Evolutionary conservation across 495 filamentous ascomycete genomes (phyloP).

Genomic region (Penicillium longicatenatum): DNA sequence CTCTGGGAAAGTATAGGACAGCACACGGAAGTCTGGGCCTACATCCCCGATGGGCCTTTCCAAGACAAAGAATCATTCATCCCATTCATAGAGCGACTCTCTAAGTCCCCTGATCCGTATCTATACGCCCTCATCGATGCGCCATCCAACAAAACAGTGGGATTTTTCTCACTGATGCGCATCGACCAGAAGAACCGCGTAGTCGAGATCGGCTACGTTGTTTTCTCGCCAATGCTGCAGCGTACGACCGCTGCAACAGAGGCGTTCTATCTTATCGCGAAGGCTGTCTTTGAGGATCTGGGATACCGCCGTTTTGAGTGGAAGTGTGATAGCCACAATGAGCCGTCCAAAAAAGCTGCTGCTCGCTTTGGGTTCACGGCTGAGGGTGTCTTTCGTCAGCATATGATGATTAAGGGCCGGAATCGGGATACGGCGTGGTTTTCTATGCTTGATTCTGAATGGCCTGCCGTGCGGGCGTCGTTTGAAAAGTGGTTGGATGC

Average conservation of each 20-base stretch:
- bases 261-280: conserved; percentile 47
- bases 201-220: conserved; percentile 3
- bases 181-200: conserved; percentile 11
- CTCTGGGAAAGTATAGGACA: conserved; percentile 14
- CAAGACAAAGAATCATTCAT: conserved; percentile 15
- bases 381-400: conserved; percentile 58
- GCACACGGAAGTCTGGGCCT: conserved; percentile 10
- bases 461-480: conserved; percentile 7
- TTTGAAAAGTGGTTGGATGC: conserved; percentile 16
- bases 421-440: conserved; percentile 27
- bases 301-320: conserved; percentile 58
- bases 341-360: conserved; percentile 48
- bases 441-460: conserved; percentile 15
- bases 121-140: conserved; percentile 16
- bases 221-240: conserved; percentile 11
- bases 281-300: conserved; percentile 50
- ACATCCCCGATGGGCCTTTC: conserved; percentile 15
- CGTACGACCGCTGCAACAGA: conserved; percentile 45
- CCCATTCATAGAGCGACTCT: conserved; percentile 1
- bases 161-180: conserved; percentile 9
- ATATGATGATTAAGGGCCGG: conserved; percentile 57
- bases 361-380: conserved; percentile 51
- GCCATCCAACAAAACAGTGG: conserved; percentile 2
- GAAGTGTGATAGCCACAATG: conserved; percentile 58
- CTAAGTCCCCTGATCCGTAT: conserved; percentile 6